Evolutionary conservation across 2,329 filamentous ascomycete species (phyloP).

Genomic region (Penicillium sp.): DNA sequence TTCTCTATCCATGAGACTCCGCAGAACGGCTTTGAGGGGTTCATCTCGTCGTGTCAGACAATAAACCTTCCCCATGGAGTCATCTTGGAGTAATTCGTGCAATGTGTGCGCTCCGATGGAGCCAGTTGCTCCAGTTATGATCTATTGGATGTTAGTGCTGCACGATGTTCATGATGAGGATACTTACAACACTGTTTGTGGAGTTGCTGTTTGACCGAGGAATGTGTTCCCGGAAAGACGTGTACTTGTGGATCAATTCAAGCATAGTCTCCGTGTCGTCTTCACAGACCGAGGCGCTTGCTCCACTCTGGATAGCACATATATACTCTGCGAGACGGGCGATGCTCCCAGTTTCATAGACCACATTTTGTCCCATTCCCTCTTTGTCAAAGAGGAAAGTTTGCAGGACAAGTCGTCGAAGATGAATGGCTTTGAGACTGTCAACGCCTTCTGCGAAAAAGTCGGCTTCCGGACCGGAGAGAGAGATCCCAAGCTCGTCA

Average conservation of each 20-base stretch:
- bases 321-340: slow-evolving; percentile 34
- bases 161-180: neutral
- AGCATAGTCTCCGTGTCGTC: slow-evolving; percentile 35
- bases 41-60: slow-evolving; percentile 33
- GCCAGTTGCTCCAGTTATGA: slow-evolving; percentile 44
- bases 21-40: slow-evolving; percentile 20
- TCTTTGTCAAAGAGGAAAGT: slow-evolving; percentile 33
- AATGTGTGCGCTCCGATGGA: slow-evolving; percentile 42
- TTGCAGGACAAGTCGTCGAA: slow-evolving; percentile 40
- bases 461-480: slow-evolving; percentile 32
- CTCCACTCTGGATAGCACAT: slow-evolving; percentile 26
- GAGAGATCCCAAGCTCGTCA: slow-evolving; percentile 30
- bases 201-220: slow-evolving; percentile 22
- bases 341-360: slow-evolving; percentile 42
- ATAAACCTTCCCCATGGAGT: slow-evolving; percentile 32
- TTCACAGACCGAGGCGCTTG: slow-evolving; percentile 4
- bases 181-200: slow-evolving; percentile 22
- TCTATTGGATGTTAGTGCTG: slow-evolving; percentile 9
- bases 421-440: slow-evolving; percentile 45
- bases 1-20: slow-evolving; percentile 18
- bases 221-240: slow-evolving; percentile 34
- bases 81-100: slow-evolving; percentile 34
- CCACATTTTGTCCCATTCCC: slow-evolving; percentile 33
- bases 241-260: slow-evolving; percentile 45
- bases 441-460: slow-evolving; percentile 46